These are phyloP conservation scores for Camelina sativa DNA, from an alignment of 345 rosid genomes.

Conservation along the genomic window DNA sequence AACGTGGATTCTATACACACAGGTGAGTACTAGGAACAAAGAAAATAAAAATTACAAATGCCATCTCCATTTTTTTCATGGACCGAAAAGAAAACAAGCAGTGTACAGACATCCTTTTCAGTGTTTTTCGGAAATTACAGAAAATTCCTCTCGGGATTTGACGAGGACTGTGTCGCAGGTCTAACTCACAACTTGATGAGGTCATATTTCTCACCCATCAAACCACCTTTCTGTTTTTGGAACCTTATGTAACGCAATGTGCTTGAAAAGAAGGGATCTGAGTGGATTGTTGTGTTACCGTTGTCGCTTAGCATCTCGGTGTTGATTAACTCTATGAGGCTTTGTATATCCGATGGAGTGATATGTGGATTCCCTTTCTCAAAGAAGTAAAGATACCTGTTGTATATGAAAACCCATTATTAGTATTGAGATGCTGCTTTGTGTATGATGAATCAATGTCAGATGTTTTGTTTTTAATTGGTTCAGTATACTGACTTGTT, in stretches of 20 bases:
- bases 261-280: constrained; percentile 70
- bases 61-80: constrained; percentile 22
- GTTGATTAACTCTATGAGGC: constrained; percentile 68
- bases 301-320: constrained; percentile 76
- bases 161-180: neutral
- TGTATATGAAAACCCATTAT: neutral
- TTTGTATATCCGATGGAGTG: constrained; percentile 63
- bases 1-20: constrained; percentile 28
- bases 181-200: constrained; percentile 54
- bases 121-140: neutral
- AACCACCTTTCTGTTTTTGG: constrained; percentile 84
- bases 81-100: constrained; percentile 26
- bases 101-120: constrained; percentile 29
- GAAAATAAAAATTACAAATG: constrained; percentile 18
- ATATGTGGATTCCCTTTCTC: constrained; percentile 85
- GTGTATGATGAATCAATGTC: constrained; percentile 5
- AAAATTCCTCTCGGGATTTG: neutral
- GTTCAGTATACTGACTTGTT: constrained; percentile 62
- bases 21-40: constrained; percentile 1
- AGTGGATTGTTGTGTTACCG: constrained; percentile 51
- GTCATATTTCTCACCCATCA: constrained; percentile 71
- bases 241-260: constrained; percentile 70
- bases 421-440: constrained; percentile 10
- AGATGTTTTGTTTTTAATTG: neutral
- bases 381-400: constrained; percentile 75